phyloP scores from a whole-genome alignment of 176 grass and related monocot species.

The Avena atlantica region DNA sequence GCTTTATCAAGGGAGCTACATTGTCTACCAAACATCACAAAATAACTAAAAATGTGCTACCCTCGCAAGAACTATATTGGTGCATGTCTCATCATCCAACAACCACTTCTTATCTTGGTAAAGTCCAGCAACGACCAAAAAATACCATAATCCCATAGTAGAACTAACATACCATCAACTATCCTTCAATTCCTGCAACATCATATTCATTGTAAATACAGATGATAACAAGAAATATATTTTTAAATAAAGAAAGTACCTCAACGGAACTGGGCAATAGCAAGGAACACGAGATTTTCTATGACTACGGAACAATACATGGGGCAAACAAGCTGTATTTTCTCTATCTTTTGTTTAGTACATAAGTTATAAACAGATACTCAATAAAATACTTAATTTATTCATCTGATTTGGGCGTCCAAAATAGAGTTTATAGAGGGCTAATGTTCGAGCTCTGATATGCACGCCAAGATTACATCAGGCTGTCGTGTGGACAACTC shows the following conservation, averaged over 20 bases:
- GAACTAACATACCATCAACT: constrained; percentile 30
- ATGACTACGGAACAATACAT: not conserved
- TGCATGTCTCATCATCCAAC: not conserved
- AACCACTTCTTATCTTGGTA: constrained; percentile 17
- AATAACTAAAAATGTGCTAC: constrained; percentile 27
- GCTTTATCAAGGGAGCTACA: constrained; percentile 20
- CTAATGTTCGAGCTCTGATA: not conserved
- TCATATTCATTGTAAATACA: constrained; percentile 29
- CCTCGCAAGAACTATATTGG: not conserved
- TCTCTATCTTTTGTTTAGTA: not conserved
- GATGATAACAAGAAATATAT: not conserved
- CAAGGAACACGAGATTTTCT: not conserved
- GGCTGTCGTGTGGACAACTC: not conserved
- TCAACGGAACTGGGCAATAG: not conserved
- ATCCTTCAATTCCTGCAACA: constrained; percentile 40
- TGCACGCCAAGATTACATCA: not conserved
- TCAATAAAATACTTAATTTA: not conserved
- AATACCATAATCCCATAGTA: not conserved
- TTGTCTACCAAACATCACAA: constrained; percentile 12
- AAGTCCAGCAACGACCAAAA: constrained; percentile 30
- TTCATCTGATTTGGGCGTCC: not conserved
- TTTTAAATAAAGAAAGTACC: not conserved
- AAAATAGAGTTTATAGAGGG: not conserved
- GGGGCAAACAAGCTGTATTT: not conserved
- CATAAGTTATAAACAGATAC: not conserved